Base-by-base conservation (phyloP, 257 asterid species). In the Cynanchum wilfordii region DNA sequence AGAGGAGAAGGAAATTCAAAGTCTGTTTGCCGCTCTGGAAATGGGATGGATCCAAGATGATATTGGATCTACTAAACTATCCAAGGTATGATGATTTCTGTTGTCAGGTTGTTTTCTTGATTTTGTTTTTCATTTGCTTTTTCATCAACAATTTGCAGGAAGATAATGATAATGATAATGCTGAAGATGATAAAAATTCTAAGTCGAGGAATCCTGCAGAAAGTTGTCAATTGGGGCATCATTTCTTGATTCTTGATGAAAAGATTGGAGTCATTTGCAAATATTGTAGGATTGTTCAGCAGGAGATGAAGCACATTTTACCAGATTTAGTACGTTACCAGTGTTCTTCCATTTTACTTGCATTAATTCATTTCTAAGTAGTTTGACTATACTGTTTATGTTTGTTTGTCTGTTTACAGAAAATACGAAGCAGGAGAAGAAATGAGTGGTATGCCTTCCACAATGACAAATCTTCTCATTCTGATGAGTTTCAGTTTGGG, bases 261-360 rank as follows among this genome's bases (percentile, higher is more conserved):
- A 81, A 84, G 52, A 89, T 82, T 17, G 98, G 98, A 68, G 50
- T 83, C 17, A 15, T 75, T 17, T 89, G 97, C 88, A 74, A 36
- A 69, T 66, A 52, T 57, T 93, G 98, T 72, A 69, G 57, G 2
- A 19, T 49, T 36, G 80, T 90, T 65, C 67, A 78, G 7, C 66
- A 82, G 44, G 90, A 89, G 58, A 87, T 83, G 40, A 88, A 86
- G 78, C 62, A 89, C 66, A 79, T 90, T 62, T 78, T 88, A 20
- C 98, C 97, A 3, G 67, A 79, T 45, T 79, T 93, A 30, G 96
- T 89, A 84, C 78, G 96, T 77, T 4, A 24, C 10, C 29, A 4
- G 0, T 38, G 8, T 6, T 38, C 44, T 38, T 6, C 8, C 44
- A 38, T 6, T 3, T 6, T 38, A 4, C 8, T 6, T 3, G 1